Evolutionary conservation across 768 basidiomycete genomes (phyloP), one percentile per base, ranked within the genome.

Genomic region (Coprinopsis cinerea): DNA sequence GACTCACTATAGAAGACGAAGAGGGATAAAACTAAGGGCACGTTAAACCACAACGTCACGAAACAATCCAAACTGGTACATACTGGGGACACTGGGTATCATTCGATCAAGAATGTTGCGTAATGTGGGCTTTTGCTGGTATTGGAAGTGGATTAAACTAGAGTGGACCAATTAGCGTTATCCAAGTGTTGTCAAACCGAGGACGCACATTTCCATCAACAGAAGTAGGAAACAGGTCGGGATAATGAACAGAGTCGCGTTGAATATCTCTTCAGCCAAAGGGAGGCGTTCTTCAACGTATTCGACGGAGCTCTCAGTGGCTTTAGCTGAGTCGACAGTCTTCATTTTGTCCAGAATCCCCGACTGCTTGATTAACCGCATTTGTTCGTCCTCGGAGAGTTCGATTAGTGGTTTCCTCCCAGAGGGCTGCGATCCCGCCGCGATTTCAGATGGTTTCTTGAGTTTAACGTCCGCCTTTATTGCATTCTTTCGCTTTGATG

Each of bases 171-270:
- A 32, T 22, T 30, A 40, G 34, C 18, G 18, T 20, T 10, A 11
- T 11, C 37, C 11, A 11, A 11, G 18, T 20, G 10, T 6, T 11
- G 37, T 20, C 7, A 18, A 18, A 39, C 36, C 17, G 36, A 17
- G 43, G 28, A 45, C 87, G 58, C 61, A 92, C 90, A 92, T 86
- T 60, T 90, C 83, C 87, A 92, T 89, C 70, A 90, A 68, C 14
- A 91, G 59, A 32, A 91, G 71, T 44, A 91, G 67, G 60, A 83
- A 91, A 2, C 79, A 79, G 57, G 86, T 79, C 0, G 90, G 90
- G 27, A 86, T 82, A 48, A 90, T 77, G 47, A 85, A 67, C 17
- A 85, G 63, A 15, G 76, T 55, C 9, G 85, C 70, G 54, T 81
- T 76, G 64, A 90, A 82, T 32, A 90, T 72, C 67, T 91, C 88